Evolutionary conservation across 768 basidiomycete genomes (phyloP).

Genomic region (Amanita pallidorosea): DNA sequence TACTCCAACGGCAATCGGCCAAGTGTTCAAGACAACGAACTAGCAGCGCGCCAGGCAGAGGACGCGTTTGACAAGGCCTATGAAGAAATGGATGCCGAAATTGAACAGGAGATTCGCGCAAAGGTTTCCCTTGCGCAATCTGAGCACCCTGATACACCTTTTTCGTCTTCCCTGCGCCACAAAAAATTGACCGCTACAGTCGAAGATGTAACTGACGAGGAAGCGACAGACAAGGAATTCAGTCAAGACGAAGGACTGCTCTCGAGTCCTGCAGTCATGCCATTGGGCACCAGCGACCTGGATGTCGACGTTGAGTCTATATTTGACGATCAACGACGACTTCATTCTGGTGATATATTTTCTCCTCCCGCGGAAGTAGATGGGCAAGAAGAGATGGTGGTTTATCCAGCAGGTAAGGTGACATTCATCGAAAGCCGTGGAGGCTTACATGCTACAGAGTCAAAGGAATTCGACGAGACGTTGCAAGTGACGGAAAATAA

Average conservation of each 20-base stretch:
- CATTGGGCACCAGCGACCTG: conserved; percentile 19
- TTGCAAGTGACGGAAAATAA: neutral
- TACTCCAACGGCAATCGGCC: neutral
- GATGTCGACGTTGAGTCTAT: conserved; percentile 8
- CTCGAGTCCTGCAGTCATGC: conserved; percentile 8
- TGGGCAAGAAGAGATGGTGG: neutral
- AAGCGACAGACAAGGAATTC: neutral
- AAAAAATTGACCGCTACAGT: neutral
- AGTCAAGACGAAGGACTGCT: neutral
- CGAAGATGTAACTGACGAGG: conserved; percentile 2
- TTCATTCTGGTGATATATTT: neutral
- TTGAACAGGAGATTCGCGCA: conserved; percentile 1
- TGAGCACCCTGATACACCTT: neutral
- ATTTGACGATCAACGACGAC: neutral
- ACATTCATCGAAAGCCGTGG: neutral
- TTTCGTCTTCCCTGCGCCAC: too few species aligned
- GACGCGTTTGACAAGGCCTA: conserved; percentile 2
- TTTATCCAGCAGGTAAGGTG: neutral
- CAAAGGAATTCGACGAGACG: neutral
- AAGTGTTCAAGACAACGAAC: neutral
- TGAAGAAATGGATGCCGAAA: conserved; percentile 10
- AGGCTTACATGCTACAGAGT: neutral
- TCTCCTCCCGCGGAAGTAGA: neutral
- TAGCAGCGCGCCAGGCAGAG: neutral
- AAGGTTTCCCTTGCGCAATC: neutral